Base-by-base conservation (phyloP, 2,329 filamentous ascomycete species). In the Ophiostoma tasmaniense region DNA sequence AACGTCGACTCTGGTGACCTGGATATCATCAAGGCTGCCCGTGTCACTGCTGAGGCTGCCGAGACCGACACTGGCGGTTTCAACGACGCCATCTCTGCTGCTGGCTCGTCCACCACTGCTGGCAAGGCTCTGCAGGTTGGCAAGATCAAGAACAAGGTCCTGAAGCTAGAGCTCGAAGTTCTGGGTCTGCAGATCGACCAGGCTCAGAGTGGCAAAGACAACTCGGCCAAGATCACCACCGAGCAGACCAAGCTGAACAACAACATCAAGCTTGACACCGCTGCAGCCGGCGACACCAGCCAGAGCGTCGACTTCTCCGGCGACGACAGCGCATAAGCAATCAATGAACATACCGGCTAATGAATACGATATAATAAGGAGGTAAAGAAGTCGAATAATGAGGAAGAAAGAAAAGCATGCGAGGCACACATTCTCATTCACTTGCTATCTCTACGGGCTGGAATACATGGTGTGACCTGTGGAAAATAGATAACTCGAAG, bases 101-200 rank as follows among this genome's bases (percentile, higher is more conserved):
- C 83, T 10, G 79, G 76, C 30, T 78, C 76, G 35, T 78, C 76
- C 25, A 75, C 78, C 14, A 76, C 78, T 1, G 80, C 78, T 0
- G 81, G 75, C 55, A 70, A 78, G 52, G 81, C 82, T 13, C 78
- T 86, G 20, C 78, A 84, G 77, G 79, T 79, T 66, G 84, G 84
- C 73, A 86, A 86, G 78, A 86, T 81, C 74, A 85, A 86, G 80
- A 87, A 86, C 79, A 86, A 86, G 79, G 83, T 87, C 30, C 76
- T 86, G 67, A 87, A 87, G 79, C 77, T 87, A 66, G 79, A 82
- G 76, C 81, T 85, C 20, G 81, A 85, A 73, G 80, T 83, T 2
- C 74, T 85, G 69, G 78, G 78, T 64, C 78, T 86, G 55, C 77
- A 83, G 76, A 83, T 85, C 67, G 76, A 85, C 74, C 77, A 80